Base-by-base conservation (phyloP, 192 early-diverging fungal genomes). In the Mortierella antarctica region DNA sequence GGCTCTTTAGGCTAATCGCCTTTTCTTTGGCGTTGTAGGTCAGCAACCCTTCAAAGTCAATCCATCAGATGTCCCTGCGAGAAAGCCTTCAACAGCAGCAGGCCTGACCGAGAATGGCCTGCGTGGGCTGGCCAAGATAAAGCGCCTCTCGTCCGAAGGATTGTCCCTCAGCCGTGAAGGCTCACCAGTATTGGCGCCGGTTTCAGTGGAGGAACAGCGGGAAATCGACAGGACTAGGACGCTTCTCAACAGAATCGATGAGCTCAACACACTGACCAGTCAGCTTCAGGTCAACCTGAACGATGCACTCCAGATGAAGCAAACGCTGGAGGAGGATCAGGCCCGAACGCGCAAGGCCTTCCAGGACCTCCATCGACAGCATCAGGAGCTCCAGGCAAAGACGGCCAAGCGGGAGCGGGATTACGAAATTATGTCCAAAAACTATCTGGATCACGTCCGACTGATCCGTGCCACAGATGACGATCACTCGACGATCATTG, bases 381-480 rank as follows among this genome's bases (percentile, higher is more conserved):
- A 72, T 14, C 46, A 55, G 21, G 69, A 80, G 2, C 64, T 72
- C 15, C 59, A 67, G n/a, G 39, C 39, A 44, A 80, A 72, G n/a
- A 20, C 68, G 15, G 65, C 45, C 15, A 72, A 62, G 6, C 70
- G 50, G 15, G 57, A 80, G 6, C 44, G 57, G 51, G 77, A 80
- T n/a, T 80, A 80, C 51, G 65, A 80, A 7, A 31, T 63, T 48
- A 80, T 80, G 77, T 80, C 77, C 44, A 80, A 72, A 59, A 80
- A 80, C 60, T 80, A 68, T 57, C 53, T 80, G 56, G 77, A 80
- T 9, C 77, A 72, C 21, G 70, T 80, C 20, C 69, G 77, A 7
- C 21, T 58, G 57, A 80, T 80, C 52, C 63, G 65, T 18, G 77
- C 70, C 40, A 80, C 77, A 5, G 77, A 80, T 18, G 77, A 80